These are phyloP conservation scores for Przewalskia tangutica DNA, from an alignment of 257 asterid species.

Conservation along the genomic window DNA sequence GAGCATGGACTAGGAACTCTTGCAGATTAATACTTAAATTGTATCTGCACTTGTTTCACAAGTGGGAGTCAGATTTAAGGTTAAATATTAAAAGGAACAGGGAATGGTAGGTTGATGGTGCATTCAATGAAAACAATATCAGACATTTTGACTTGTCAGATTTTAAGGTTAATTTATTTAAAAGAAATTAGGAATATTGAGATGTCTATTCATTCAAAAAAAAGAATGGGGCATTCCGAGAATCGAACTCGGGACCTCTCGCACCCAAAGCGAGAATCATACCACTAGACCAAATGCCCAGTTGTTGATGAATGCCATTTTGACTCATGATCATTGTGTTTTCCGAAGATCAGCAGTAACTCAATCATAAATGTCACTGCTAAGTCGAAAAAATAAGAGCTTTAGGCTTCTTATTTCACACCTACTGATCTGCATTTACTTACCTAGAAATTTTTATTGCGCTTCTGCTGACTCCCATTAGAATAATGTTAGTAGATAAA, in stretches of 20 bases:
- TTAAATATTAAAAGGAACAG: too few species aligned
- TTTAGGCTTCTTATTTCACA: too few species aligned
- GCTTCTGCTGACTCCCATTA: too few species aligned
- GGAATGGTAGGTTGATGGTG: not conserved
- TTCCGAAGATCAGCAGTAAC: too few species aligned
- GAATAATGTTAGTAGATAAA: too few species aligned
- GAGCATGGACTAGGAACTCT: not conserved
- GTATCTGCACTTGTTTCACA: not conserved
- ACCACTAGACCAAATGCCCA: slow-evolving; percentile 89
- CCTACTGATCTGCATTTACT: too few species aligned
- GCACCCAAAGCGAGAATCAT: slow-evolving; percentile 85
- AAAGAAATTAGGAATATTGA: not conserved
- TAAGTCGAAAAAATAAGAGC: too few species aligned
- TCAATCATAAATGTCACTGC: too few species aligned
- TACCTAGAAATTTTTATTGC: too few species aligned
- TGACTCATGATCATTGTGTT: too few species aligned
- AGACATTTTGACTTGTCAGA: not conserved
- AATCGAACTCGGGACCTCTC: slow-evolving; percentile 73
- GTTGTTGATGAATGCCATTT: too few species aligned
- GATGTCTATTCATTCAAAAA: not conserved
- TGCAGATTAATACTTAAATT: not conserved
- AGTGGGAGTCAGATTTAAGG: not conserved
- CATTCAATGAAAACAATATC: not conserved
- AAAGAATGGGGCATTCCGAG: slow-evolving; percentile 62
- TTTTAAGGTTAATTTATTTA: not conserved